Evolutionary conservation across 345 rosid genomes (phyloP), one percentile per base, ranked within the genome.

Genomic region (Moringa oleifera): DNA sequence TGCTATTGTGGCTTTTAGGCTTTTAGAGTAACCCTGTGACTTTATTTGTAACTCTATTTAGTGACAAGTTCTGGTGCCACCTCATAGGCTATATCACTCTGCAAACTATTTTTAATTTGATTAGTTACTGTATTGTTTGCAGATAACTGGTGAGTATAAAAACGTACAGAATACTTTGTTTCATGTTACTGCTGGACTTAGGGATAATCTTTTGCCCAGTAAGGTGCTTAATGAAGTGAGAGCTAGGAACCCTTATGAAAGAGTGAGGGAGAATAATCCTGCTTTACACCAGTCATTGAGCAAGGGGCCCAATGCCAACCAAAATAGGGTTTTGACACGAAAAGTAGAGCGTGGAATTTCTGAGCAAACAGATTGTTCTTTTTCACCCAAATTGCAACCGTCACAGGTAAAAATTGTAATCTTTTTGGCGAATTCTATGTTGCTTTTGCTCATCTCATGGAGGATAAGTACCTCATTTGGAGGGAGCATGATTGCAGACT

Each of bases 71-170:
- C 53, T 67, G 69, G 7, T 41, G 58, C 55, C 25, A 63, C 28
- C 56, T 68, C 28, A 23, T 45, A 41, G 33, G 37, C 5, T 4
- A 33, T 37, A 11, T 23, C 52, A 51, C 24, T 45, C n/a, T 4
- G 37, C 37, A 4, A 11, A 33, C 5, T 5, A 33, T 33, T 36
- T 23, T 16, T 51, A 23, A 60, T 55, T n/a, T 51, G 23, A 18
- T 51, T 51, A 51, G 13, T 20, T 51, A 51, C 5, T 20, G 18
- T 45, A 33, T 50, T 54, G n/a, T 61, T 64, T 69, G 37, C 77
- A 81, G 86, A 79, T 82, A 23, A 65, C 62, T 19, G 86, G 86
- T 3, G 76, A 61, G 49, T 74, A 72, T 70, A 60, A 51, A 65
- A 65, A 57, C 20, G 83, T 79, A 58, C 79, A 74, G 51, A 79